A percentile compares a stretch with the other conserved stretches of the same genome.
Evolutionary conservation across 225 moss, liverwort and hornwort genomes (phyloP).

Genomic region (Antitrichia curtipendula): DNA sequence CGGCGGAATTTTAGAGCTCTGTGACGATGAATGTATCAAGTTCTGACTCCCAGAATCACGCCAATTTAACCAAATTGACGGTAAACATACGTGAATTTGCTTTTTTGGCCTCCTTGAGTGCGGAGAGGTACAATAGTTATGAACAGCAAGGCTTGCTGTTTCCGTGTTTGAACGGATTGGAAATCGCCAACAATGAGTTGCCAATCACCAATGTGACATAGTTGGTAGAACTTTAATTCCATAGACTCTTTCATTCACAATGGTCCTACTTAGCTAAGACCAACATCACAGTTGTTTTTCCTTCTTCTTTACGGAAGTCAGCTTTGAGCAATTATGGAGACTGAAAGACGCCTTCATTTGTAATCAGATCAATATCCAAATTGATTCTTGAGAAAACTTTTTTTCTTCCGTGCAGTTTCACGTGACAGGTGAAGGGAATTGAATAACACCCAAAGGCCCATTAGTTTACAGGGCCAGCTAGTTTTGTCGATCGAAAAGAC

Average conservation of each 20-base stretch:
- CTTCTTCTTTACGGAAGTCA: background rate
- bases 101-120: background rate
- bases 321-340: background rate
- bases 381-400: background rate
- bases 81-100: background rate
- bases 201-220: background rate
- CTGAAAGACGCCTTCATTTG: background rate
- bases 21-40: background rate
- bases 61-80: background rate
- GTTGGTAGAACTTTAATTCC: background rate
- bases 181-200: background rate
- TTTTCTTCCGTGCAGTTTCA: background rate
- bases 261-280: accelerated
- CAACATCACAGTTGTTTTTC: background rate
- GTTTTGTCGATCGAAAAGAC: background rate
- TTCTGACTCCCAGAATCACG: background rate
- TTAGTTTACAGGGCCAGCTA: background rate
- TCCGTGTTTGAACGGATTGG: background rate
- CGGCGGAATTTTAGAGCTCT: background rate
- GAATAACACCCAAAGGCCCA: background rate
- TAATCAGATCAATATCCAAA: background rate
- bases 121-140: too few species aligned
- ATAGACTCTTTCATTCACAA: background rate
- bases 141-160: background rate
- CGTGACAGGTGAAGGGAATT: background rate